Percentiles rank a stretch among this genome's conserved stretches.
These are phyloP conservation scores for Amaranthus tricolor DNA, from an alignment of 179 eudicot genomes.

Conservation along the genomic window DNA sequence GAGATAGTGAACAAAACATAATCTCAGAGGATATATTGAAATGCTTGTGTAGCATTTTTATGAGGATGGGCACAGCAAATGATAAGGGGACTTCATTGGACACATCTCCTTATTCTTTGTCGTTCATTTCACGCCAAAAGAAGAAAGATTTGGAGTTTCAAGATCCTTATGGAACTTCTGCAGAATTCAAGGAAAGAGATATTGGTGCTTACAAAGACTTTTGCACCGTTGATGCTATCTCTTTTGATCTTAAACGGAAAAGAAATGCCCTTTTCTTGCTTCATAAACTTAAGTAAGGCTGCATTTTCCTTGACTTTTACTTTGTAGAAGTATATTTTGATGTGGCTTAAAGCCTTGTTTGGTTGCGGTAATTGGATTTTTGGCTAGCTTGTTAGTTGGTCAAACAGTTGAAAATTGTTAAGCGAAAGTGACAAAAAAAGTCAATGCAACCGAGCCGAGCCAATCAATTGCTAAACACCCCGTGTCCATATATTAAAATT, in stretches of 20 bases:
- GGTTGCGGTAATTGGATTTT: too few species aligned
- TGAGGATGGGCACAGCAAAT: conserved; percentile 48
- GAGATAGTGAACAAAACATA: conserved; percentile 61
- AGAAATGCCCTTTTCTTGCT: conserved; percentile 42
- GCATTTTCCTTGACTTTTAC: background rate
- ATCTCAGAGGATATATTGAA: conserved; percentile 72
- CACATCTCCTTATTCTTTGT: conserved; percentile 24
- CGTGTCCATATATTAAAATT: background rate
- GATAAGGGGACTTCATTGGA: conserved; percentile 33
- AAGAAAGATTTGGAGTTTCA: conserved; percentile 31
- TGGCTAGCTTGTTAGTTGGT: too few species aligned
- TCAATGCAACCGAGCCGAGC: too few species aligned
- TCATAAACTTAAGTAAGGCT: conserved; percentile 66
- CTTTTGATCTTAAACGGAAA: conserved; percentile 56
- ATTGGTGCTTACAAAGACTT: conserved; percentile 65
- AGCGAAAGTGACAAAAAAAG: too few species aligned
- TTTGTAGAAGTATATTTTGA: too few species aligned
- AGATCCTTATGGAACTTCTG: conserved; percentile 59
- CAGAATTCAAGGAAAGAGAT: conserved; percentile 50
- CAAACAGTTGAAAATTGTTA: too few species aligned
- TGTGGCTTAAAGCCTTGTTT: too few species aligned
- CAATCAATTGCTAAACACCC: too few species aligned
- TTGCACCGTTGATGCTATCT: conserved; percentile 52
- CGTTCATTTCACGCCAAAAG: conserved; percentile 30
- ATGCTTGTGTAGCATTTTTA: conserved; percentile 63